phyloP scores from a whole-genome alignment of 2,329 filamentous ascomycete species.

The Xylaria sp. region DNA sequence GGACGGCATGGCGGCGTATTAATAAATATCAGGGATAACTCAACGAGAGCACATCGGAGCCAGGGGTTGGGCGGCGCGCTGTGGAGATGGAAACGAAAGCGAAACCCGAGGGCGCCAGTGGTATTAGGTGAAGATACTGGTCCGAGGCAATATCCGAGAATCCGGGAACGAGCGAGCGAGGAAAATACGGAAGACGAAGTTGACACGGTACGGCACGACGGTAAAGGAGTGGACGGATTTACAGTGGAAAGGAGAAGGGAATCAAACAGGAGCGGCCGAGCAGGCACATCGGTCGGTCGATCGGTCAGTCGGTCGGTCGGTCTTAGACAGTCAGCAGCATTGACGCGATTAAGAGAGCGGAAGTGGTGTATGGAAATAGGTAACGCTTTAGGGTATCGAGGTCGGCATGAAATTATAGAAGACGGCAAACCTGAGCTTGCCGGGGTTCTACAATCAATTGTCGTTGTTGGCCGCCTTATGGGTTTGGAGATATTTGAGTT shows the following conservation, averaged over 20 bases:
- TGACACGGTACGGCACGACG: conserved; percentile 26
- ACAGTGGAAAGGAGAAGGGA: conserved; percentile 22
- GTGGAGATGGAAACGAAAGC: background rate
- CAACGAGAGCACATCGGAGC: conserved; percentile 37
- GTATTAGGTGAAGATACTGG: conserved; percentile 11
- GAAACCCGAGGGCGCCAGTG: background rate
- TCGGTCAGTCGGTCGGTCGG: too few species aligned
- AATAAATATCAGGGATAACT: conserved; percentile 24
- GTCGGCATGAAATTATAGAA: background rate
- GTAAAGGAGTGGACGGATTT: conserved; percentile 39
- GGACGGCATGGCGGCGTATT: conserved; percentile 50
- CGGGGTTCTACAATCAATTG: too few species aligned
- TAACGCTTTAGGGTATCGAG: background rate
- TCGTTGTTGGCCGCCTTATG: too few species aligned
- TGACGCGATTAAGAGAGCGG: background rate
- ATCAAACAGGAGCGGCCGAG: conserved; percentile 1
- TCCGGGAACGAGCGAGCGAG: conserved; percentile 18
- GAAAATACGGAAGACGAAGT: conserved; percentile 30
- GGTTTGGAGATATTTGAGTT: conserved; percentile 5
- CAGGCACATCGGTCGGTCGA: conserved; percentile 19
- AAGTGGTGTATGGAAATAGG: background rate
- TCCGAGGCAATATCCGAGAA: conserved; percentile 6
- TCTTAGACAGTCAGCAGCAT: background rate
- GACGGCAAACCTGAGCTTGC: too few species aligned
- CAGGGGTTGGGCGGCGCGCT: background rate